Evolutionary conservation across 139 green algal genomes (phyloP), one percentile per base, ranked within the genome.

Genomic region (Diplosphaera chodatii): DNA sequence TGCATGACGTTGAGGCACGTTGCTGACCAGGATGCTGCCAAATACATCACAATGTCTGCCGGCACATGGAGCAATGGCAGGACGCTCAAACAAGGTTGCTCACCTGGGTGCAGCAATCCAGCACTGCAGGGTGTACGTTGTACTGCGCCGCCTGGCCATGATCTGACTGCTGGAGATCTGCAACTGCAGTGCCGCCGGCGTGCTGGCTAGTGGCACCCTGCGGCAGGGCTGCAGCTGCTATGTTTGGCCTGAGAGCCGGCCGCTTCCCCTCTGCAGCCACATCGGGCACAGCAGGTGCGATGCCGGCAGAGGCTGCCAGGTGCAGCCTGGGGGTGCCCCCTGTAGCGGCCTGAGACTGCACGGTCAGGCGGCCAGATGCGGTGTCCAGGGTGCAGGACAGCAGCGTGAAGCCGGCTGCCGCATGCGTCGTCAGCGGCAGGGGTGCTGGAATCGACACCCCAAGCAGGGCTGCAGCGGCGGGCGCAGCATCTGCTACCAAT

Each of bases 371-470:
- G 27, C 59, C 59, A 32, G 59, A 20, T n/a, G 27, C 28, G 3
- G 27, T n/a, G 27, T 65, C 59, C 25, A 65, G 27, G 5, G 25
- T 20, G 27, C 13, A 25, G 2, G 27, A 65, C 59, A 65, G 27
- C 6, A 65, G n/a, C 27, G 16, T 25, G 2, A 20, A 20, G 8
- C 10, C 37, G 6, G 10, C 37, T 10, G 15, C 23, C 27, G 2
- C 48, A 4, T 20, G 1, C 0, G 32, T 8, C 5, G 74, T 62
- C 32, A 89, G 68, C 8, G 80, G 27, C 34, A 89, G 69, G 6
- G 86, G 82, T 22, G 80, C 76, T 15, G 27, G 32, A 64, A 92
- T 88, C 4, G 55, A 55, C 0, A 86, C 74, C 1, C 71, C 72
- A 0, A 69, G 55, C 20, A 91, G 63, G 0, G 59, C 37, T 34